These are phyloP conservation scores for Calonectria pteridis DNA, from an alignment of 2,329 filamentous ascomycete genomes.

Conservation along the genomic window DNA sequence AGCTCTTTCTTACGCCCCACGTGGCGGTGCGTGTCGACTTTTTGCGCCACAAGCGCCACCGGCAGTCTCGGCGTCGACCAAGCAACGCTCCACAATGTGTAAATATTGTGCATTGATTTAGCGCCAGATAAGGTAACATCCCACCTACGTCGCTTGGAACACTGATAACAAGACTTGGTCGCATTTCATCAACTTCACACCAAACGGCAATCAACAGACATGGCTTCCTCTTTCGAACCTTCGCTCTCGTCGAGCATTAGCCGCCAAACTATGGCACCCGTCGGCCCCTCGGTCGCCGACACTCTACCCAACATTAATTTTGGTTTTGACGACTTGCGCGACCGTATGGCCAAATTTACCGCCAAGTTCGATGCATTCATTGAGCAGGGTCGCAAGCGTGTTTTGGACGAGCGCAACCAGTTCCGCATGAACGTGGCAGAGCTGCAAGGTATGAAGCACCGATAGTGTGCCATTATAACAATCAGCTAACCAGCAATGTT, in stretches of 20 bases:
- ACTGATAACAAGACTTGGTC: neutral
- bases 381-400: slow-evolving; percentile 87
- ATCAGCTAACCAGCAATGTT: slow-evolving; percentile 9
- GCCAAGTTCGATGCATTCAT: slow-evolving; percentile 94
- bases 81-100: slow-evolving; percentile 44
- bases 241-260: slow-evolving; percentile 74
- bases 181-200: neutral
- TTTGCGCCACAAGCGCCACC: slow-evolving; percentile 40
- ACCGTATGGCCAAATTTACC: slow-evolving; percentile 94
- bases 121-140: slow-evolving; percentile 18
- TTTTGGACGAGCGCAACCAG: slow-evolving; percentile 92
- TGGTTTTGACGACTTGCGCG: slow-evolving; percentile 94
- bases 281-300: slow-evolving; percentile 77
- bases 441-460: slow-evolving; percentile 78
- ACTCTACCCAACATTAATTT: slow-evolving; percentile 92
- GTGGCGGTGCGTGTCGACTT: slow-evolving; percentile 42
- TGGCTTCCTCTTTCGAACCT: slow-evolving; percentile 75
- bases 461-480: neutral
- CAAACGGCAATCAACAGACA: slow-evolving; percentile 43
- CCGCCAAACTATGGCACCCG: slow-evolving; percentile 69
- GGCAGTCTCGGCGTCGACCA: slow-evolving; percentile 37
- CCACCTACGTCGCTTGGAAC: slow-evolving; percentile 5
- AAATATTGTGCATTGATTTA: slow-evolving; percentile 33
- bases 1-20: slow-evolving; percentile 42
- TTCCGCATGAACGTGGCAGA: slow-evolving; percentile 93